Evolutionary conservation across 2,329 filamentous ascomycete species (phyloP), one percentile per base, ranked within the genome.

Genomic region (Stachybotrys elegans): DNA sequence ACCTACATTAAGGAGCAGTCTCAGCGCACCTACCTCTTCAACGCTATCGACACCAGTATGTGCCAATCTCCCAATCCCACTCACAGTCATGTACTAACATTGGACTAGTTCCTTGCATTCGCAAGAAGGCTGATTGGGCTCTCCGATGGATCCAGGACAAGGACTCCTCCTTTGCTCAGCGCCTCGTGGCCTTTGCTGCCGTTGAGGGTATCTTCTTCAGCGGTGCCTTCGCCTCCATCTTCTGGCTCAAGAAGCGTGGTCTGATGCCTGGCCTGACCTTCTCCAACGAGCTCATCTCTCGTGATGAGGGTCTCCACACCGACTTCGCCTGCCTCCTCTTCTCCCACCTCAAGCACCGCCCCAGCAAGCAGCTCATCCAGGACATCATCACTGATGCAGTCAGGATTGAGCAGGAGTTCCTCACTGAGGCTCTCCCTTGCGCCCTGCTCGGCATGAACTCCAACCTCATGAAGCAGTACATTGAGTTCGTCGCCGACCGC

Each of bases 191-290:
- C 54, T 98, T 98, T 59, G 93, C 93, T 52, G 93, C 93, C 36
- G 91, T 98, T 43, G 93, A 98, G 75, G 93, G 93, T 65, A 98
- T 98, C 75, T 98, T 98, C 84, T 98, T 98, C 83, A 93, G 86
- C 57, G 93, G 93, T 52, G 95, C 93, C 20, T 98, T 98, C 61
- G 93, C 93, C 4, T 94, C 93, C 55, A 97, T 98, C 73, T 98
- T 98, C 81, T 98, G 93, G 93, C 79, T 98, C 63, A 98, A 97
- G 88, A 98, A 98, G 85, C 93, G 94, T 68, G 93, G 93, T 57
- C 83, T 98, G 56, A 98, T 98, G 93, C 87, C 93, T 39, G 93
- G 93, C 58, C 80, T 98, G 51, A 97, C 93, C 57, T 98, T 98
- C 78, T 97, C 93, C 67, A 98, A 98, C 76, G 93, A 98, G 78